These are phyloP conservation scores for Isabelozyma rhagii DNA, from an alignment of 805 yeast genomes.

Conservation along the genomic window DNA sequence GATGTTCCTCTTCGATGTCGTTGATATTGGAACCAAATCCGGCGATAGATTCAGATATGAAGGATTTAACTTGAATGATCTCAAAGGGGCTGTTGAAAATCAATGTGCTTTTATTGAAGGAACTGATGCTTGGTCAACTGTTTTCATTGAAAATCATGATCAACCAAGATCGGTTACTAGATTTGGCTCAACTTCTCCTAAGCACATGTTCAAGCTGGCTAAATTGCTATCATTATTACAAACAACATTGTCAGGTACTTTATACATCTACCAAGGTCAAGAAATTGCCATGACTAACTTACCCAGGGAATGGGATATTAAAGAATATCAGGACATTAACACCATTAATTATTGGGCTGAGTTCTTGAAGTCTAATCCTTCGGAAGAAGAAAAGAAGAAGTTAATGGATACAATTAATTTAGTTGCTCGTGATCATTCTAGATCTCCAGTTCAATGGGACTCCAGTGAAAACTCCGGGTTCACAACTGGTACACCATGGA, in stretches of 20 bases:
- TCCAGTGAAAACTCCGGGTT: conserved; percentile 40
- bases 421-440: conserved; percentile 44
- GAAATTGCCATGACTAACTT: conserved; percentile 50
- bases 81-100: conserved; percentile 31
- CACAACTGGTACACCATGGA: conserved; percentile 46
- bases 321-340: conserved; percentile 47
- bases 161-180: conserved; percentile 49
- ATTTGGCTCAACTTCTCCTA: conserved; percentile 38
- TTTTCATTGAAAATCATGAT: conserved; percentile 52
- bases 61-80: conserved; percentile 28
- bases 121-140: conserved; percentile 52
- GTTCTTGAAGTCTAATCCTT: conserved; percentile 9
- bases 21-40: conserved; percentile 28
- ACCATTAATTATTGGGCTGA: conserved; percentile 35
- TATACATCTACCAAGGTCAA: conserved; percentile 53
- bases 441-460: conserved; percentile 53
- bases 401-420: conserved; percentile 27
- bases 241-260: conserved; percentile 44
- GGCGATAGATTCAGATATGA: conserved; percentile 28
- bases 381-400: neutral
- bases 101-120: conserved; percentile 33
- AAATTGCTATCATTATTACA: conserved; percentile 44
- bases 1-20: conserved; percentile 23
- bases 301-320: conserved; percentile 37
- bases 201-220: conserved; percentile 31